These are phyloP conservation scores for Ogataea glucozyma DNA, from an alignment of 805 yeast genomes.

Conservation along the genomic window DNA sequence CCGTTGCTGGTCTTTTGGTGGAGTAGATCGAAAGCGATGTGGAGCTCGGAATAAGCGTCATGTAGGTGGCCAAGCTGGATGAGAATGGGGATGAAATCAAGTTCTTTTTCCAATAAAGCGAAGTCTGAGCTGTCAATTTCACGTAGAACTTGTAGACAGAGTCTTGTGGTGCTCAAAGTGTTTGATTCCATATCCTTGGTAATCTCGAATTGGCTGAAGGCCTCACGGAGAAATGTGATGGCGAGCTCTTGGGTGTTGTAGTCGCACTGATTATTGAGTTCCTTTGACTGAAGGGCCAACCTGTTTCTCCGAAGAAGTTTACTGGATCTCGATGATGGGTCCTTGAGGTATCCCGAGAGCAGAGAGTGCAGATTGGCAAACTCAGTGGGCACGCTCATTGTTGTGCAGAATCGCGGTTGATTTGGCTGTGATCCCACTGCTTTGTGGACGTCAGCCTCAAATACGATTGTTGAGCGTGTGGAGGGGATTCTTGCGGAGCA, in stretches of 20 bases:
- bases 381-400: slow-evolving; percentile 8
- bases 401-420: not conserved
- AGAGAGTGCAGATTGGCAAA: slow-evolving; percentile 9
- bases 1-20: not conserved
- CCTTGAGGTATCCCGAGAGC: slow-evolving; percentile 13
- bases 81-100: slow-evolving; percentile 4
- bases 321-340: not conserved
- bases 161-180: slow-evolving; percentile 7
- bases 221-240: slow-evolving; percentile 11
- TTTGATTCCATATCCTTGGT: slow-evolving; percentile 2
- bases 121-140: slow-evolving; percentile 1
- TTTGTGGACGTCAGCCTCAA: not conserved
- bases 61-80: not conserved
- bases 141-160: slow-evolving; percentile 16
- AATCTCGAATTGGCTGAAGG: slow-evolving; percentile 6
- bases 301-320: slow-evolving; percentile 2
- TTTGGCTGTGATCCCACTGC: not conserved
- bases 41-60: slow-evolving; percentile 4
- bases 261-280: slow-evolving; percentile 9
- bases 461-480: not conserved
- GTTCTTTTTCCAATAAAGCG: slow-evolving; percentile 3
- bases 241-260: slow-evolving; percentile 14
- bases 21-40: not conserved
- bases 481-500: not conserved
- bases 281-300: slow-evolving; percentile 11